A percentile compares a stretch with the other conserved stretches of the same genome.
phyloP scores from a whole-genome alignment of 495 filamentous ascomycete genomes.

The Xylaria sp. region DNA sequence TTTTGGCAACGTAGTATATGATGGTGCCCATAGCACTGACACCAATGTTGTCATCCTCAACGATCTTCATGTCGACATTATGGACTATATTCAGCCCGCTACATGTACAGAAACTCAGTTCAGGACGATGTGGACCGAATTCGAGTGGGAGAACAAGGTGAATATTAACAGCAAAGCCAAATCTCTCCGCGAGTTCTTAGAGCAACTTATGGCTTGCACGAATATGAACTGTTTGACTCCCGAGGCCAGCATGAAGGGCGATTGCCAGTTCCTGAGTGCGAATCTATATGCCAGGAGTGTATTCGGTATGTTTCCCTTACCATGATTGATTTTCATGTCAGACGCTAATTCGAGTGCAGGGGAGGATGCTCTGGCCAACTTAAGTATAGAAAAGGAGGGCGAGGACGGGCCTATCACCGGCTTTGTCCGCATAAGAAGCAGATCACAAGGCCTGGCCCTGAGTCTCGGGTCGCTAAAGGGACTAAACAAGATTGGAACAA shows the following conservation, averaged over 20 bases:
- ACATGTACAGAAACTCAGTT: conserved; percentile 98
- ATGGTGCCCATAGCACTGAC: conserved; percentile 93
- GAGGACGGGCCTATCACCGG: conserved; percentile 95
- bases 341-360: conserved; percentile 61
- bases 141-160: conserved; percentile 99
- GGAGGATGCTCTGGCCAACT: conserved; percentile 97
- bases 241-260: conserved; percentile 93
- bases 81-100: conserved; percentile 99
- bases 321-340: neutral
- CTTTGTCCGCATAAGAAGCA: conserved; percentile 98
- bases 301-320: conserved; percentile 78
- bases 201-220: conserved; percentile 94
- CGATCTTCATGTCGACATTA: conserved; percentile 98
- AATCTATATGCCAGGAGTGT: conserved; percentile 98
- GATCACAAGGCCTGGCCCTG: conserved; percentile 93
- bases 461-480: conserved; percentile 96
- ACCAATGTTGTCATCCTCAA: conserved; percentile 98
- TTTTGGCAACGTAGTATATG: conserved; percentile 98
- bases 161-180: conserved; percentile 99
- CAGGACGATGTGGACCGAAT: conserved; percentile 99
- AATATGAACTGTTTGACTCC: conserved; percentile 99
- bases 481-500: conserved; percentile 77
- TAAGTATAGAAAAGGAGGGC: conserved; percentile 97
- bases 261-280: conserved; percentile 97
- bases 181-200: conserved; percentile 88